Evolutionary conservation across 768 basidiomycete genomes (phyloP), one percentile per base, ranked within the genome.

Genomic region (Pholiota conissans): DNA sequence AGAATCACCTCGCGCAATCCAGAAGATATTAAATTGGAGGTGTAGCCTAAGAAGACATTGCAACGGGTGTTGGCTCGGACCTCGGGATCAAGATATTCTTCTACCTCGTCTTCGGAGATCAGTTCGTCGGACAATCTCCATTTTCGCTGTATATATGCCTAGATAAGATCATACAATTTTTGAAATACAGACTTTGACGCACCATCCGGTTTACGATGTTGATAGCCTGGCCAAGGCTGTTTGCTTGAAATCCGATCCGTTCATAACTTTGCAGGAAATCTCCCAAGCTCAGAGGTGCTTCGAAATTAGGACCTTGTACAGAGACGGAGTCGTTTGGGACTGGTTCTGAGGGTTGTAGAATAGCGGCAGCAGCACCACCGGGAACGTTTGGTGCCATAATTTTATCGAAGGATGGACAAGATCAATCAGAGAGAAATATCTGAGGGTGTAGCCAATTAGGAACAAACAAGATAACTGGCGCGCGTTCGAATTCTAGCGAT

Each of bases 1-100:
- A 89, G 79, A 62, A 99, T 90, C 46, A 98, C 79, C 73, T 99
- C 97, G 32, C 97, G 87, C 39, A 99, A 78, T 9, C 97, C 97
- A 8, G 97, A 98, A 1, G 97, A 98, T 67, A 99, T 96, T 45
- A 99, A 84, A 74, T 99, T 99, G 49, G 95, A 98, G 10, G 97
- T 99, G 74, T 97, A 99, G 35, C 97, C 97, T 39, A 99, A 86
- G 71, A 99, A 97, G 68, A 98, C 81, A 61, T 87, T 89, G 74
- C 87, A 97, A 59, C 86, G 87, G 45, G 83, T 94, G 65, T 80
- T 79, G 29, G 83, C 83, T 61, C 89, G 86, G 52, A 88, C 76
- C 55, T 80, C 74, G 7, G 83, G 82, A 63, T 82, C 76, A 11
- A 74, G 67, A 65, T 79, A 86, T 52, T 89, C 80, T 28, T 92